Evolutionary conservation across 1,284 basidiomycete genomes (phyloP).

Genomic region (Cutaneotrichosporon dermatis): DNA sequence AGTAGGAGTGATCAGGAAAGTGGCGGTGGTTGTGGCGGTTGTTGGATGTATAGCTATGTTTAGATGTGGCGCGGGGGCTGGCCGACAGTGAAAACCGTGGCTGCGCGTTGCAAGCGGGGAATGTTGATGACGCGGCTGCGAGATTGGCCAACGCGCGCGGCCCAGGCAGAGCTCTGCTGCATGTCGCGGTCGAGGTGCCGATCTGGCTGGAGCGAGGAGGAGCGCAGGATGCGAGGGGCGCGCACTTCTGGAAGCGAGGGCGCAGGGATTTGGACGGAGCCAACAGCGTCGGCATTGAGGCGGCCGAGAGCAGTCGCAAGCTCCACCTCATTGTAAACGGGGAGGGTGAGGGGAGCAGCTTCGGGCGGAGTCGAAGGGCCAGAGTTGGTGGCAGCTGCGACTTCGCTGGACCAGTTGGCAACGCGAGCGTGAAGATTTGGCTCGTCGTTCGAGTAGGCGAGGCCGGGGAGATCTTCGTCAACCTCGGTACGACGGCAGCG

Average conservation of each 20-base stretch:
- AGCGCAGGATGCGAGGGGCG: not conserved
- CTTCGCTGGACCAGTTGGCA: not conserved
- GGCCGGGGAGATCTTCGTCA: not conserved
- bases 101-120: not conserved
- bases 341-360: not conserved
- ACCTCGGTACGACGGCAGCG: constrained; percentile 1
- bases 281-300: not conserved
- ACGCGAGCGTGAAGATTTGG: not conserved
- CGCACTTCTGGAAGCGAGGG: not conserved
- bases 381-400: constrained; percentile 5
- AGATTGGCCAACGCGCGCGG: constrained; percentile 1
- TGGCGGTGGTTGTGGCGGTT: not conserved
- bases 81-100: not conserved
- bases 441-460: constrained; percentile 1
- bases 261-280: not conserved
- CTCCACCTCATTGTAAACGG: not conserved
- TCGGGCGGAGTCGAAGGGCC: not conserved
- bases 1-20: no score
- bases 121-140: constrained; percentile 9
- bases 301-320: not conserved
- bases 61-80: not conserved
- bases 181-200: not conserved
- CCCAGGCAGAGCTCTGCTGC: constrained; percentile 4
- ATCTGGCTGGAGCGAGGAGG: not conserved
- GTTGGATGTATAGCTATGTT: not conserved